phyloP scores from a whole-genome alignment of 2,329 filamentous ascomycete species.

The Aspergillus pseudonomiae region DNA sequence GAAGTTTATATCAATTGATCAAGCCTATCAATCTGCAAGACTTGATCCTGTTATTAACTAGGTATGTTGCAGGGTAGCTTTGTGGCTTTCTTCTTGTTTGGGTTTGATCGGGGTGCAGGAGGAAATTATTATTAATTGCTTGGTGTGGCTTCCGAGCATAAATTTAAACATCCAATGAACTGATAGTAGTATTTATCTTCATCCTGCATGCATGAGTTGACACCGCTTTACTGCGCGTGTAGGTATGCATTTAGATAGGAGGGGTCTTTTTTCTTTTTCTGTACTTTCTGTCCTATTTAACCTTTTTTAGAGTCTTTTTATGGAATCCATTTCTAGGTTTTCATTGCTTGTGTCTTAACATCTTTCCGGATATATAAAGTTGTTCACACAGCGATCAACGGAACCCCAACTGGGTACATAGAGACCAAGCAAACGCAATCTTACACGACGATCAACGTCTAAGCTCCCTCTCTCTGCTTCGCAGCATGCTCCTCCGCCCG shows the following conservation, averaged over 20 bases:
- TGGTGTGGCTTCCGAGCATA: background rate
- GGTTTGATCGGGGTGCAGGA: background rate
- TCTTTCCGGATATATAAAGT: background rate
- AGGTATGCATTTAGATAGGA: too few species aligned
- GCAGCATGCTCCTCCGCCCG: slow-evolving; percentile 34
- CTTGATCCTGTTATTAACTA: background rate
- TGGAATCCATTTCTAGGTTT: too few species aligned
- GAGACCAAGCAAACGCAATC: background rate
- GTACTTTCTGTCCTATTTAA: too few species aligned
- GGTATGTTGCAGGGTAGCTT: background rate
- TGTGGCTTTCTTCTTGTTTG: background rate
- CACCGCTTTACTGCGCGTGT: background rate
- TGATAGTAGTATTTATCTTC: too few species aligned
- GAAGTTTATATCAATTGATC: background rate
- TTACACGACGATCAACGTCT: background rate
- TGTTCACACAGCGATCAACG: background rate
- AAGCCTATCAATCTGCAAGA: background rate
- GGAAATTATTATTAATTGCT: background rate
- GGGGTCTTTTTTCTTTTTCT: too few species aligned
- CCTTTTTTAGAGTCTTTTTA: too few species aligned
- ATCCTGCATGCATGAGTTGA: background rate
- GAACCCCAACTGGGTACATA: background rate
- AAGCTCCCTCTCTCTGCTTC: slow-evolving; percentile 21
- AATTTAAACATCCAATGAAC: background rate
- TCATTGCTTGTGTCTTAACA: too few species aligned